A percentile compares a stretch with the other conserved stretches of the same genome.
Evolutionary conservation across 2,329 filamentous ascomycete species (phyloP).

Genomic region (Trichoderma pleuroti): DNA sequence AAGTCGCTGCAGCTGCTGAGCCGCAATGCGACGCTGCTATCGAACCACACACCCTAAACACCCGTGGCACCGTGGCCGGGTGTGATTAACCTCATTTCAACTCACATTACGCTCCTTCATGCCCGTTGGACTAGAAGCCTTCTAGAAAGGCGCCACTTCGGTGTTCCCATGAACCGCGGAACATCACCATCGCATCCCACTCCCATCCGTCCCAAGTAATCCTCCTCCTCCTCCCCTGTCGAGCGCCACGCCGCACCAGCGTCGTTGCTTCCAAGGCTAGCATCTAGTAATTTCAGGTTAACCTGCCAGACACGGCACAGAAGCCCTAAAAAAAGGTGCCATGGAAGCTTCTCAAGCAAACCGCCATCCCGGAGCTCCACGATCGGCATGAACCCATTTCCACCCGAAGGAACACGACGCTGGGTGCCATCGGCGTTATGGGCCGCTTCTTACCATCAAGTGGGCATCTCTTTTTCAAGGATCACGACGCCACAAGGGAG

Average conservation of each 20-base stretch:
- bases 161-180: not conserved
- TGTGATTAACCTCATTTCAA: slow-evolving; percentile 14
- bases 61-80: not conserved
- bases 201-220: not conserved
- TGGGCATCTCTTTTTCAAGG: slow-evolving; percentile 1
- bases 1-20: slow-evolving; percentile 5
- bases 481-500: not conserved
- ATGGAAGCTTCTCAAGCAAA: not conserved
- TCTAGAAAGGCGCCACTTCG: slow-evolving; percentile 6
- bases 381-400: slow-evolving; percentile 11
- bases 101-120: slow-evolving; percentile 11
- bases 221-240: not conserved
- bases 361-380: slow-evolving; percentile 3
- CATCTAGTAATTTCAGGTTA: not conserved
- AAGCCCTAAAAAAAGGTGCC: not conserved
- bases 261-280: not conserved
- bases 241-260: slow-evolving; percentile 8
- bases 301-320: not conserved
- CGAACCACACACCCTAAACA: not conserved
- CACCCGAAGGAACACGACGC: not conserved
- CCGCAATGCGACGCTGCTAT: slow-evolving; percentile 5
- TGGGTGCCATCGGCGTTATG: slow-evolving; percentile 13
- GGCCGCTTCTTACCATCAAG: not conserved
- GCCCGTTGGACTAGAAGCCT: slow-evolving; percentile 9
- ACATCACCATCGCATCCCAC: not conserved